Percentiles rank a stretch among this genome's conserved stretches.
These are phyloP conservation scores for Amniculicola lignicola DNA, from an alignment of 495 filamentous ascomycete genomes.

Conservation along the genomic window DNA sequence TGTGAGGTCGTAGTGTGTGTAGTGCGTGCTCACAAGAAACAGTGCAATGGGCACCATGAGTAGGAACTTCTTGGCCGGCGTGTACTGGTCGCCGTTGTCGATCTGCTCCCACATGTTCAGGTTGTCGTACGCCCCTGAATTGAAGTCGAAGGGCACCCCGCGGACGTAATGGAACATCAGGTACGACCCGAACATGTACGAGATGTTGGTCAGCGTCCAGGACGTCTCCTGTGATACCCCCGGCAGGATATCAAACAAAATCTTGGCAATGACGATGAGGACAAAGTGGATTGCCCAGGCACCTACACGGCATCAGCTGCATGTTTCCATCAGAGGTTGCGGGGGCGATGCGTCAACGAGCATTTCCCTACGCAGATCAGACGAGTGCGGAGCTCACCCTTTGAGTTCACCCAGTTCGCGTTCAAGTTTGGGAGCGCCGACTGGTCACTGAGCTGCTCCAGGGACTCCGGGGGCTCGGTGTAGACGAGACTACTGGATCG, in stretches of 20 bases:
- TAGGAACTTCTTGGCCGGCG: slow-evolving; percentile 95
- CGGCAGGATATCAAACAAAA: slow-evolving; percentile 92
- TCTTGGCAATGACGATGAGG: slow-evolving; percentile 83
- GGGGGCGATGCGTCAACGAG: too few species aligned
- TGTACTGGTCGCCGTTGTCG: slow-evolving; percentile 98
- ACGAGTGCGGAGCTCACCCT: slow-evolving; percentile 61
- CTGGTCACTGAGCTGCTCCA: slow-evolving; percentile 96
- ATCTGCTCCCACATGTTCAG: slow-evolving; percentile 99
- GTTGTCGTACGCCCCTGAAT: slow-evolving; percentile 98
- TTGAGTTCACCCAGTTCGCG: slow-evolving; percentile 97
- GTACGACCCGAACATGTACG: slow-evolving; percentile 98
- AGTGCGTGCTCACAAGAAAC: slow-evolving; percentile 95
- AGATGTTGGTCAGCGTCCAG: slow-evolving; percentile 97
- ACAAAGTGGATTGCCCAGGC: slow-evolving; percentile 97
- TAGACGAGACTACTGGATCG: slow-evolving; percentile 95
- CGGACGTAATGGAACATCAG: slow-evolving; percentile 99
- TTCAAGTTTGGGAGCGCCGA: slow-evolving; percentile 91
- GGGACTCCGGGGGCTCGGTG: slow-evolving; percentile 86
- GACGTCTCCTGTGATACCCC: slow-evolving; percentile 94
- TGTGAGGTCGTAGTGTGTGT: slow-evolving; percentile 93
- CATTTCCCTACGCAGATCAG: neutral
- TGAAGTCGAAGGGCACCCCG: slow-evolving; percentile 98
- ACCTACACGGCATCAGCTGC: slow-evolving; percentile 50
- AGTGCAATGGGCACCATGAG: slow-evolving; percentile 89
- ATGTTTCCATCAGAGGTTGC: too few species aligned